These are phyloP conservation scores for Eucommia ulmoides DNA, from an alignment of 257 asterid genomes.

Conservation along the genomic window DNA sequence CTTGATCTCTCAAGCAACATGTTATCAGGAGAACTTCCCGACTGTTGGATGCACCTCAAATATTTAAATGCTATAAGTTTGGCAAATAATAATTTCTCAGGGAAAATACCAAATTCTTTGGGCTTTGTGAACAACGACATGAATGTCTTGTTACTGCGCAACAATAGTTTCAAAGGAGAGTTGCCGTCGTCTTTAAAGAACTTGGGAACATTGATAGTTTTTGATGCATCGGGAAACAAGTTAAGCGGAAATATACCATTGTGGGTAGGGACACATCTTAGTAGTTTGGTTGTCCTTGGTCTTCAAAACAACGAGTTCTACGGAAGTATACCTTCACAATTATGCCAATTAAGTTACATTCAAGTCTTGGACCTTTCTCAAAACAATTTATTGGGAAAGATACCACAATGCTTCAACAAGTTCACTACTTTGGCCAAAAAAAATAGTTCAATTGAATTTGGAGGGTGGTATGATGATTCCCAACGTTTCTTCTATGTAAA, in stretches of 20 bases:
- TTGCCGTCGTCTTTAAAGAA: conserved; percentile 13
- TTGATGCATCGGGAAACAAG: conserved; percentile 15
- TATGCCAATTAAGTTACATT: conserved; percentile 11
- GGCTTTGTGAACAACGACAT: background rate
- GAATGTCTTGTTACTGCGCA: conserved; percentile 9
- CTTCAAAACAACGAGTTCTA: conserved; percentile 16
- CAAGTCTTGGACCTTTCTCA: conserved; percentile 22
- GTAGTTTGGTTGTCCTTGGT: conserved; percentile 14
- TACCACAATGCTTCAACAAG: conserved; percentile 20
- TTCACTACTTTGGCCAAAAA: conserved; percentile 10
- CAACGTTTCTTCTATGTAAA: background rate
- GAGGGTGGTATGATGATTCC: background rate
- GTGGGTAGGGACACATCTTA: conserved; percentile 18
- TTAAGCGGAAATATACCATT: conserved; percentile 17
- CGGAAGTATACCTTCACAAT: conserved; percentile 15
- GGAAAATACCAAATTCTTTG: conserved; percentile 7
- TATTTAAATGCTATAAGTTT: conserved; percentile 9
- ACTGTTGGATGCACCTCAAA: conserved; percentile 5
- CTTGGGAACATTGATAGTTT: conserved; percentile 3
- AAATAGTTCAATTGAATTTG: background rate
- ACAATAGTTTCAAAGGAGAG: conserved; percentile 20
- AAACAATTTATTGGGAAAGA: conserved; percentile 15
- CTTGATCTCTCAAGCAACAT: conserved; percentile 17
- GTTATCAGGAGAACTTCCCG: conserved; percentile 11
- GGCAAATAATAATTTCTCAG: conserved; percentile 19